Evolutionary conservation across 2,329 filamentous ascomycete species (phyloP), one percentile per base, ranked within the genome.

Genomic region (Clarireedia homoeocarpa): DNA sequence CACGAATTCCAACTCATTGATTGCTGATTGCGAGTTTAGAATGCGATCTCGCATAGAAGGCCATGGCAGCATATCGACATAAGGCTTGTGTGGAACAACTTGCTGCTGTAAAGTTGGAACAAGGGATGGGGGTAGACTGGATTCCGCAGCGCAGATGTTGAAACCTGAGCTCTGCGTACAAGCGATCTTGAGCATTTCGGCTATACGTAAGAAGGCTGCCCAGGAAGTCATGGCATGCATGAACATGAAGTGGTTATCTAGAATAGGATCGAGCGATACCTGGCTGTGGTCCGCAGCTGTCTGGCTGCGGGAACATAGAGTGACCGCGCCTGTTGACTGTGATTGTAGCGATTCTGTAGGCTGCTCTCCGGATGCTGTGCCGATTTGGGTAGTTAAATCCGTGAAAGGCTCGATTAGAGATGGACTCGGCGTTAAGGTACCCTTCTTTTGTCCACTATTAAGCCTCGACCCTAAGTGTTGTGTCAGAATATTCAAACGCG

Each of bases 51-150:
- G 54, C 34, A 62, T 24, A 12, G 51, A 59, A 36, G 58, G 45
- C 59, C 59, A 62, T 36, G 61, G 61, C 24, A 63, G 27, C 58
- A 62, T 63, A 39, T 62, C 60, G 45, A 63, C 23, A 39, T 62
- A 62, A n/a, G 57, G 36, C 34, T 42, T 46, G 30, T 63, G 61
- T 10, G 60, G 57, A 27, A 62, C 40, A 20, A 59, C 38, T 20
- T 61, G 58, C 47, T 63, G 61, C 17, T 62, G 60, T 26, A 57
- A 38, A 2, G 61, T 63, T n/a, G 60, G 60, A 17, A 42, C 47
- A 27, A 63, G 44, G n/a, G 58, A 14, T 42, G 50, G 48, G 38
- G 61, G 61, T 49, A 63, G 48, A 26, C 40, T 56, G 20, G 14
- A 27, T 50, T 47, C 30, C 38, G 39, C 30, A 48, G 61, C 59